phyloP scores from a whole-genome alignment of 2,329 filamentous ascomycete species.

The Sporothrix mexicana region DNA sequence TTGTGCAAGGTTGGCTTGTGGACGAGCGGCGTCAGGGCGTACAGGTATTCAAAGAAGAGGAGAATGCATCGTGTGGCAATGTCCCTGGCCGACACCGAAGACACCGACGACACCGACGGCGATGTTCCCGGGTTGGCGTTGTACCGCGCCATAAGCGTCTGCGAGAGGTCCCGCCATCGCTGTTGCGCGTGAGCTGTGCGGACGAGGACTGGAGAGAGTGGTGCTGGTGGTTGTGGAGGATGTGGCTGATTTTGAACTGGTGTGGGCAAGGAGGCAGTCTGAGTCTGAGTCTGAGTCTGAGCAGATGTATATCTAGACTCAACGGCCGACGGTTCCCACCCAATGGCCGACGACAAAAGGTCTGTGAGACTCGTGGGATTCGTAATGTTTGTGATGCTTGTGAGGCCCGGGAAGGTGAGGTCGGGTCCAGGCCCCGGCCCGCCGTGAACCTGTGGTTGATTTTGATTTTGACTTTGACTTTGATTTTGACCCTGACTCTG shows the following conservation, averaged over 20 bases:
- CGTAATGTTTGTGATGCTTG: too few relatives aligned
- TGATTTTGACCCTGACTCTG: too few relatives aligned
- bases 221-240: not conserved
- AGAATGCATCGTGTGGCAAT: not conserved
- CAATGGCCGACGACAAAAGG: not conserved
- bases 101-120: too few relatives aligned
- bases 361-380: not conserved
- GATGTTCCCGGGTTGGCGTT: not conserved
- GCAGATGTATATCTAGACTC: slow-evolving; percentile 1
- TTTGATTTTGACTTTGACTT: too few relatives aligned
- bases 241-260: too few relatives aligned
- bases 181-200: not conserved
- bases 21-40: not conserved
- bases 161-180: not conserved
- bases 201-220: not conserved
- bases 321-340: not conserved
- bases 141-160: not conserved
- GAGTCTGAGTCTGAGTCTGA: too few relatives aligned
- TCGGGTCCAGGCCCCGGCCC: not conserved
- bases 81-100: not conserved
- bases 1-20: not conserved
- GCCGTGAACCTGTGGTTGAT: not conserved
- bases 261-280: not conserved
- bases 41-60: not conserved
- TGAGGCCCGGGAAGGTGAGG: too few relatives aligned